Conservation (phyloP, 169 alveolate genomes). For the Cryptosporidium canis region DNA sequence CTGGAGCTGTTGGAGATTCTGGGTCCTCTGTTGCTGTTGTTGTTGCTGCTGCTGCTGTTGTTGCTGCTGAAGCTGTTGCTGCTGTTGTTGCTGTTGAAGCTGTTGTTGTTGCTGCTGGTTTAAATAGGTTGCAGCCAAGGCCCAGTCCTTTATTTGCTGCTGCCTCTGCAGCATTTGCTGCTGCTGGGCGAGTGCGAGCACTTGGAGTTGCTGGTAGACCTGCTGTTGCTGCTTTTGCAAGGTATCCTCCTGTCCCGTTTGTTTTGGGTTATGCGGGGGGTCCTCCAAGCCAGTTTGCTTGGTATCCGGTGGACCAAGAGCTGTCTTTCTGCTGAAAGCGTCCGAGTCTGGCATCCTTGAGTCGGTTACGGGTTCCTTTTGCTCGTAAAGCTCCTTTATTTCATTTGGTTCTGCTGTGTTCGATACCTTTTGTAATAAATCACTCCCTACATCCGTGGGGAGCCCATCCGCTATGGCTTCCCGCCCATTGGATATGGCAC, state of each 20-base stretch:
- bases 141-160: conserved; percentile 58
- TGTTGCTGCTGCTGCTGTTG: conserved; percentile 42
- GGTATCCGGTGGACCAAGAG: neutral
- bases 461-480: neutral
- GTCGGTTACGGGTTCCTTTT: neutral
- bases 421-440: neutral
- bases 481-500: neutral
- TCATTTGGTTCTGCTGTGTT: neutral
- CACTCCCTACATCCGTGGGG: neutral
- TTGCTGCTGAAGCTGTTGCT: neutral
- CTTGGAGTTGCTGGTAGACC: conserved; percentile 24
- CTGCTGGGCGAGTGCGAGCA: conserved; percentile 44
- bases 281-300: neutral
- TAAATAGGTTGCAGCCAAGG: conserved; percentile 14
- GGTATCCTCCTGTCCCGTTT: neutral
- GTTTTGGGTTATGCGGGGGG: neutral
- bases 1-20: neutral
- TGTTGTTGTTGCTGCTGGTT: conserved; percentile 54
- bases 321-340: neutral
- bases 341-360: neutral
- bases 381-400: neutral
- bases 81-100: conserved; percentile 37
- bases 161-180: conserved; percentile 58
- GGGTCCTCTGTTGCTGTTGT: conserved; percentile 11
- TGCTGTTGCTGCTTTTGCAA: neutral